A percentile compares a stretch with the other conserved stretches of the same genome.
These are phyloP conservation scores for Phytophthora pinifolia DNA, from an alignment of 352 stramenopile genomes.

Conservation along the genomic window DNA sequence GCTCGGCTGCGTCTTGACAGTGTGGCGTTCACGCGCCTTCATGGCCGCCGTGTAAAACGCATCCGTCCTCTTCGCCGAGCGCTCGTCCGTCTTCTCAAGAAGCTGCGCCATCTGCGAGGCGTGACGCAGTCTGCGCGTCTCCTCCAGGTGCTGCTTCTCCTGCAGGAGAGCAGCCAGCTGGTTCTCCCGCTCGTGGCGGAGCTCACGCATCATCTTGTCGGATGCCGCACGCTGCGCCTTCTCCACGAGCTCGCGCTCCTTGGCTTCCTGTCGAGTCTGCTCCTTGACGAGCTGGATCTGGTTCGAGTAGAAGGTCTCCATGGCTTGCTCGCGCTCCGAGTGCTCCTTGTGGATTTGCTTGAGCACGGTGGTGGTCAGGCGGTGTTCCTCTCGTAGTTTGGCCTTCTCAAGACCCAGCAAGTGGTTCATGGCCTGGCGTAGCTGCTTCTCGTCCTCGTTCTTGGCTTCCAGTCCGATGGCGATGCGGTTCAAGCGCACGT, in stretches of 20 bases:
- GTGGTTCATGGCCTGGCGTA: slow-evolving; percentile 67
- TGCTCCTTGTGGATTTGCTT: slow-evolving; percentile 68
- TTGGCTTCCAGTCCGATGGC: slow-evolving; percentile 60
- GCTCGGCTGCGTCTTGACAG: slow-evolving; percentile 8
- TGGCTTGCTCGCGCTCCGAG: slow-evolving; percentile 48
- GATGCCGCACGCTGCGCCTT: slow-evolving; percentile 68
- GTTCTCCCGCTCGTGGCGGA: slow-evolving; percentile 57
- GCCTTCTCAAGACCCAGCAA: slow-evolving; percentile 66
- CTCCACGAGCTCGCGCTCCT: slow-evolving; percentile 65
- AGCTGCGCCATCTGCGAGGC: slow-evolving; percentile 39
- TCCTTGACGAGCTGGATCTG: slow-evolving; percentile 73
- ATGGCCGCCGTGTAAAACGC: slow-evolving; percentile 72
- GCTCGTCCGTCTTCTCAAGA: slow-evolving; percentile 42
- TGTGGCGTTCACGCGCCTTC: slow-evolving; percentile 47
- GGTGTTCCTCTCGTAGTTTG: slow-evolving; percentile 65
- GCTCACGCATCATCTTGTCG: slow-evolving; percentile 67
- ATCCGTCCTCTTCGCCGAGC: slow-evolving; percentile 36
- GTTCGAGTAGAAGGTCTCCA: slow-evolving; percentile 73
- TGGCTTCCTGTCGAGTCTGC: slow-evolving; percentile 52
- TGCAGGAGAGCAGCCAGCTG: slow-evolving; percentile 53
- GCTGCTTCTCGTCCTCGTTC: slow-evolving; percentile 64
- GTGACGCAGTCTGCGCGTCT: slow-evolving; percentile 60
- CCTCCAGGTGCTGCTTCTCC: slow-evolving; percentile 60
- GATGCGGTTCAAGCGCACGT: slow-evolving; percentile 68
- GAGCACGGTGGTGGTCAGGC: slow-evolving; percentile 43